These are phyloP conservation scores for Verticillium zaregamsianum DNA, from an alignment of 2,329 filamentous ascomycete species.

Conservation along the genomic window DNA sequence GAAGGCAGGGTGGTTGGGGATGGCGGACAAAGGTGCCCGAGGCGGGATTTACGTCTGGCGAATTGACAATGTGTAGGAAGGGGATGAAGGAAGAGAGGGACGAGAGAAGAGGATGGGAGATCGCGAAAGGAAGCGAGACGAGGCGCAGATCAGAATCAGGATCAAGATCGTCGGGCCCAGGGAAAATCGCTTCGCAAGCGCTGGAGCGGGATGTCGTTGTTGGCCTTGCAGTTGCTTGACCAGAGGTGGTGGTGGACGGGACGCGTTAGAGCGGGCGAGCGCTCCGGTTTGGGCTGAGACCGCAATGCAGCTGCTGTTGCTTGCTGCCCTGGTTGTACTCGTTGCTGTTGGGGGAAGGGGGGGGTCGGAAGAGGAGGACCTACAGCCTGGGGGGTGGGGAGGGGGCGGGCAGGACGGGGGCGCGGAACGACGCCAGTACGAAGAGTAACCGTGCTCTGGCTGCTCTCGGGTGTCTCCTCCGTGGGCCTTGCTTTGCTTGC, in stretches of 20 bases:
- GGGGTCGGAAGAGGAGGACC: not conserved
- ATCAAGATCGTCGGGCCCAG: slow-evolving; percentile 5
- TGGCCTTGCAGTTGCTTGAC: not conserved
- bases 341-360: not conserved
- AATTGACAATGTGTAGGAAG: not conserved
- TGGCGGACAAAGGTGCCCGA: slow-evolving; percentile 7
- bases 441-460: not conserved
- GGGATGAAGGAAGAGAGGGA: not conserved
- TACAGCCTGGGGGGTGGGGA: not conserved
- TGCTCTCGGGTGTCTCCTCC: not conserved
- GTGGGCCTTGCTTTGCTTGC: not conserved
- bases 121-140: not conserved
- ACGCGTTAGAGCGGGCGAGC: not conserved
- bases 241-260: not conserved
- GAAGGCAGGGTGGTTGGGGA: slow-evolving; percentile 9
- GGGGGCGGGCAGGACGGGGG: not conserved
- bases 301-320: not conserved
- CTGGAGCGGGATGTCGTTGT: not conserved
- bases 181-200: slow-evolving; percentile 2
- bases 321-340: not conserved
- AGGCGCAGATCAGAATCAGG: not conserved
- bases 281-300: not conserved
- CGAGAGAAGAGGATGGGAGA: not conserved
- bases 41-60: slow-evolving; percentile 8
- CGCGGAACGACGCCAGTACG: not conserved